Conservation (phyloP, 495 filamentous ascomycete species). For the Podospora tetraspora region DNA sequence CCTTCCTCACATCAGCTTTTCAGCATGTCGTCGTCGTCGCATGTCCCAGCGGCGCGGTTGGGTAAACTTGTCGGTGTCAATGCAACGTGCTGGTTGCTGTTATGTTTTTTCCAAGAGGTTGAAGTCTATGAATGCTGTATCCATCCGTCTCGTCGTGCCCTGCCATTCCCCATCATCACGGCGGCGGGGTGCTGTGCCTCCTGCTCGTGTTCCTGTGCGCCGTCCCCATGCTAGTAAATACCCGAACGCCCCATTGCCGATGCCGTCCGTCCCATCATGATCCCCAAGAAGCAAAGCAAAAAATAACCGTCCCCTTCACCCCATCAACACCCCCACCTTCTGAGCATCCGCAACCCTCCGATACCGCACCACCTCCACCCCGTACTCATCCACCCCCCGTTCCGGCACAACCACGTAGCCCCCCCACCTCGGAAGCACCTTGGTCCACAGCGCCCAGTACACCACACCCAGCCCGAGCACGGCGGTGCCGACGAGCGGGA, state of each 20-base stretch:
- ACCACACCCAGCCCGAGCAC: slow-evolving; percentile 44
- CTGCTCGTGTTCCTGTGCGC: neutral
- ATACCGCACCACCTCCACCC: slow-evolving; percentile 42
- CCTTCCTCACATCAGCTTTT: slow-evolving; percentile 7
- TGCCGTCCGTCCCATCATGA: neutral
- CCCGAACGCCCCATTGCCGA: neutral
- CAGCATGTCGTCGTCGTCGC: neutral
- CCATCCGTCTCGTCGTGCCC: neutral
- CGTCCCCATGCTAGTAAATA: neutral
- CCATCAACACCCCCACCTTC: neutral
- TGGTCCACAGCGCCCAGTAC: slow-evolving; percentile 49
- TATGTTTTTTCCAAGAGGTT: neutral
- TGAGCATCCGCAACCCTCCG: slow-evolving; percentile 8
- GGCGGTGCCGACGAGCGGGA: slow-evolving; percentile 47
- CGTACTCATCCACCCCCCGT: slow-evolving; percentile 35
- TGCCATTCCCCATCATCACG: neutral
- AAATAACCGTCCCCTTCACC: neutral
- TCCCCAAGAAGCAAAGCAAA: neutral
- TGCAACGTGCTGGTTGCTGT: neutral
- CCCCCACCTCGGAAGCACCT: slow-evolving; percentile 39
- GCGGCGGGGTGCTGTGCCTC: neutral
- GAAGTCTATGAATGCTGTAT: neutral
- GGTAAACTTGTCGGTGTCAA: neutral
- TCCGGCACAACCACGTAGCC: slow-evolving; percentile 44
- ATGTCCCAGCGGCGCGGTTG: neutral